Percentiles rank a stretch among this genome's conserved stretches.
Conservation (phyloP, 768 basidiomycete species). For the Lactarius vividus region DNA sequence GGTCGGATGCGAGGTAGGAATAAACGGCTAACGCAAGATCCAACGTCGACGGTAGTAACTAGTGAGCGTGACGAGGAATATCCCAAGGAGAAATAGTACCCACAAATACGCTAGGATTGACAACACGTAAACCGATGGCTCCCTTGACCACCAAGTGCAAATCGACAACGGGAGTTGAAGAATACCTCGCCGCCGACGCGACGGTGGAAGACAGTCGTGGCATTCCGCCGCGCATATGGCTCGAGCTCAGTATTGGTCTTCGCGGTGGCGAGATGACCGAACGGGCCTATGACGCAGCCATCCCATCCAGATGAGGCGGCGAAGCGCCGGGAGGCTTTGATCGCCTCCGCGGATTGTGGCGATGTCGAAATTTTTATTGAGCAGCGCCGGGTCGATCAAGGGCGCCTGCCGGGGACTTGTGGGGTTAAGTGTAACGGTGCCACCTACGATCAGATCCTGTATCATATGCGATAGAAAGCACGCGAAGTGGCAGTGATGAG, state of each 20-base stretch:
- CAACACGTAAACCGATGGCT: constrained; percentile 38
- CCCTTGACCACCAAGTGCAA: constrained; percentile 39
- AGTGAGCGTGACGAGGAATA: not conserved
- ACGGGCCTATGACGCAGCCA: constrained; percentile 15
- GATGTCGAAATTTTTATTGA: constrained; percentile 1
- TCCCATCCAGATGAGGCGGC: constrained; percentile 24
- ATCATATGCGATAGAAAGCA: not conserved
- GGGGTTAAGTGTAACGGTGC: constrained; percentile 30
- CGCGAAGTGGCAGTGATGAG: constrained; percentile 15
- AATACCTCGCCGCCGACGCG: constrained; percentile 24
- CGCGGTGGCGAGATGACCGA: constrained; percentile 12
- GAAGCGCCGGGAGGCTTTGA: not conserved
- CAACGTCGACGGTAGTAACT: too few species aligned
- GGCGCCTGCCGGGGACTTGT: constrained; percentile 29
- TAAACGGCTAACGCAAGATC: not conserved
- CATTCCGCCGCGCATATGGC: constrained; percentile 16
- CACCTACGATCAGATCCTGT: constrained; percentile 21
- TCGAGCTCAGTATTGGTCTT: constrained; percentile 23
- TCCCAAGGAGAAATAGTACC: not conserved
- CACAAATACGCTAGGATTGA: constrained; percentile 35
- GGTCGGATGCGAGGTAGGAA: constrained; percentile 3
- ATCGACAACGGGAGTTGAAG: constrained; percentile 26
- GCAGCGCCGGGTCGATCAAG: constrained; percentile 28
- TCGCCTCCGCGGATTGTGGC: constrained; percentile 5
- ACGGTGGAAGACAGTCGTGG: constrained; percentile 18